Base-by-base conservation (phyloP, 1,139 yeast genomes). In the Geotrichum carabidarum region DNA sequence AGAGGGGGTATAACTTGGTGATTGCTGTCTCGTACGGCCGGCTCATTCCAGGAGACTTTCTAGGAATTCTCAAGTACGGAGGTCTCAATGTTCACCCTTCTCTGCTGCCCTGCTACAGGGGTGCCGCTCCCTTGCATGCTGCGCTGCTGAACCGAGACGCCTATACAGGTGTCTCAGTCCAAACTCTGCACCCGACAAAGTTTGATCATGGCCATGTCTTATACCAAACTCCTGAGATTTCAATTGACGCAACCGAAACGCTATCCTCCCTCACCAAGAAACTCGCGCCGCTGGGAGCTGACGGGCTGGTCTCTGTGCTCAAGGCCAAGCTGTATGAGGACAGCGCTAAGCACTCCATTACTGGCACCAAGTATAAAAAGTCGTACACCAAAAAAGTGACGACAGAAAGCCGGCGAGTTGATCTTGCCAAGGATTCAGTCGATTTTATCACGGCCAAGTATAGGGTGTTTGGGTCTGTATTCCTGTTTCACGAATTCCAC, bases 51-150 rank as follows among this genome's bases (percentile, higher is more conserved):
- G 71, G 71, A 0, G 58, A 68, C 2, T 81, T 89, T 59, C 68
- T 93, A 2, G 53, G 65, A 0, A 46, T 66, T 0, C 71, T 84
- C 43, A 68, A 70, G 8, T 81, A 70, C 64, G 91, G 93, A 0
- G 95, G 97, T 0, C 65, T 93, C 27, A 93, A 93, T 65, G 91
- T 93, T 0, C 99, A 93, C 67, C 99, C 99, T 0, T 89, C 97
- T 0, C 69, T 91, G 15, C 75, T 93, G 11, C 99, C 99, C 0
- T 73, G 71, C 51, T 83, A 87, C 64, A 79, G 91, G 1, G 99
- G 99, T 0, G 83, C 98, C 0, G 85, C 97, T 1, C 99, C 99
- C 0, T 72, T 94, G 6, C 98, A 93, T 60, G 78, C 82, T 59
- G 84, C 96, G 0, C 69, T 94, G 27, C 69, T 90, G 63, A 81